These are phyloP conservation scores for Diutina pseudorugosa DNA, from an alignment of 1,139 yeast species.

Conservation along the genomic window DNA sequence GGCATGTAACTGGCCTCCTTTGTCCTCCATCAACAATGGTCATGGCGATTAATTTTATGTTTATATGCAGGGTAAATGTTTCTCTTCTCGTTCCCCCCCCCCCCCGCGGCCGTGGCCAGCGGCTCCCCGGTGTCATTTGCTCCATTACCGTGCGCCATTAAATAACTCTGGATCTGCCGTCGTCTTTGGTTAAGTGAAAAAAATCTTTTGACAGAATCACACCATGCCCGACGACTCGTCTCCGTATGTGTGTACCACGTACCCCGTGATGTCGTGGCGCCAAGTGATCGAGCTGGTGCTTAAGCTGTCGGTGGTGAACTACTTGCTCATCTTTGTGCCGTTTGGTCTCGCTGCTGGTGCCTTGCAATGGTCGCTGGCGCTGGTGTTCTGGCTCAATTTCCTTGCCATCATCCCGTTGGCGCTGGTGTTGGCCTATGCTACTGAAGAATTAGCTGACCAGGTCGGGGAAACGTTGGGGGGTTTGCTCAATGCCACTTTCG, in stretches of 20 bases:
- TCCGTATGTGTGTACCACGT: background rate
- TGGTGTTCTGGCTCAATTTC: slow-evolving; percentile 66
- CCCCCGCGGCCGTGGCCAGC: too few species aligned
- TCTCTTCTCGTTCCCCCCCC: too few species aligned
- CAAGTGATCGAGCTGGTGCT: slow-evolving; percentile 17
- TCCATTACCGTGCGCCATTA: too few species aligned
- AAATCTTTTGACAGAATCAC: too few species aligned
- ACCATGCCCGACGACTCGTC: background rate
- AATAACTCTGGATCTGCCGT: background rate
- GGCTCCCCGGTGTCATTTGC: too few species aligned
- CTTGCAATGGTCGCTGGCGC: slow-evolving; percentile 43
- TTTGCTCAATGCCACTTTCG: slow-evolving; percentile 86
- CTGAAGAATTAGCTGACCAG: slow-evolving; percentile 80
- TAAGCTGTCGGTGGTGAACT: slow-evolving; percentile 65
- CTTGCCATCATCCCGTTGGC: slow-evolving; percentile 90
- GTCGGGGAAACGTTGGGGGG: slow-evolving; percentile 85
- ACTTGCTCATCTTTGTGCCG: slow-evolving; percentile 72
- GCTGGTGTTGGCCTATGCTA: slow-evolving; percentile 76
- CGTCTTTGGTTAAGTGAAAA: too few species aligned
- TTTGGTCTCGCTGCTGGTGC: slow-evolving; percentile 68
- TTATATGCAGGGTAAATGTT: too few species aligned
- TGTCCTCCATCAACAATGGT: too few species aligned
- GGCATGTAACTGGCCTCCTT: too few species aligned
- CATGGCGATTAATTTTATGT: too few species aligned
- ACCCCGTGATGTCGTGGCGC: background rate